Base-by-base conservation (phyloP, 2,329 filamentous ascomycete genomes). In the Orbilia brochopaga region DNA sequence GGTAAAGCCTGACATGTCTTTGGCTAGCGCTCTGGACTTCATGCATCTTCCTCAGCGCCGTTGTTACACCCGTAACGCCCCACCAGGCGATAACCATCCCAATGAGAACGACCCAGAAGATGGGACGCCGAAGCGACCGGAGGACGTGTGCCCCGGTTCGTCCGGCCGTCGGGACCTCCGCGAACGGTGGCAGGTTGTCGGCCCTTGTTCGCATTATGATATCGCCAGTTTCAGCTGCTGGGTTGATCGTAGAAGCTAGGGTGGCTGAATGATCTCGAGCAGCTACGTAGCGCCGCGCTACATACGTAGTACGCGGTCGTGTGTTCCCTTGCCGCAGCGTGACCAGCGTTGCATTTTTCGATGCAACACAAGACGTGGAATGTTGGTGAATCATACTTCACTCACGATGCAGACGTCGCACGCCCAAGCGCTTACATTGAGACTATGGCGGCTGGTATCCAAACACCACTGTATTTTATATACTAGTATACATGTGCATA, bases 21-120 rank as follows among this genome's bases (percentile, higher is more conserved):
- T 40, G 54, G 11, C 52, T 32, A 23, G 63, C 66, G 15, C 64
- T 59, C 21, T 51, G 60, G 35, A 59, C 55, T 24, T 59, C 19
- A 23, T 70, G 53, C 66, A 58, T 62, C 37, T 64, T 70, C 50
- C 66, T 70, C 27, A 70, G 5, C 19, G 66, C 66, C 37, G 66
- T 70, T 35, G 66, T 70, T 23, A 70, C 40, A 23, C 66, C 66
- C n/a, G 66, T 70, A 4, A 70, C 50, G 8, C 66, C 66, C 51
- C 59, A 59, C 66, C 66, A 70, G 8, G 66, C 66, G 50, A 70
- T 70, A 5, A 70, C 30, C 66, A 70, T 70, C 10, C 66, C 66
- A 21, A 70, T 23, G 3, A 70, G 23, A 37, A 70, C 63, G 30
- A 70, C 66, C 66, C 66, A 70, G 35, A 70, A 46, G 30, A 70